Evolutionary conservation across 2,329 filamentous ascomycete species (phyloP), one percentile per base, ranked within the genome.

Genomic region (Fusarium nelsonii): DNA sequence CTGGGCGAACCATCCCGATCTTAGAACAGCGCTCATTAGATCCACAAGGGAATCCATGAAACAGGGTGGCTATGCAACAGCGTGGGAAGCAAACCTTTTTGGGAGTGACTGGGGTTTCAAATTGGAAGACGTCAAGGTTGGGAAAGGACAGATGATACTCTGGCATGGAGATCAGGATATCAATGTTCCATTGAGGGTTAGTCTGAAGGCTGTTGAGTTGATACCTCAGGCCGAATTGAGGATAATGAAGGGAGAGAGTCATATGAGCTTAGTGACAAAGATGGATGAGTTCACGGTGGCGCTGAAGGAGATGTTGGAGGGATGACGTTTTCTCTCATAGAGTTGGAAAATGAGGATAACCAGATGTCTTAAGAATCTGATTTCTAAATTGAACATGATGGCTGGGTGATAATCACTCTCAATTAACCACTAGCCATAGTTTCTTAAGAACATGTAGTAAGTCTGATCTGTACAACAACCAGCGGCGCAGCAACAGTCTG

Each of bases 101-200:
- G 66, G 66, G 6, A 59, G 61, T 8, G 49, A 63, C 6, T 69
- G 66, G 66, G 66, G 62, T 1, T 69, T 69, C 1, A 46, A 53
- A 1, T 4, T 74, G 20, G 68, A 71, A 3, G 63, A 67, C 1
- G 52, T 65, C 2, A 58, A 51, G 3, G 56, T 65, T 9, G 53
- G 62, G 14, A 58, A 69, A n/a, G 56, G 62, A 0, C 37, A 23
- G 6, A 70, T 67, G 62, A 41, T 69, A 40, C 23, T 69, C 0
- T 69, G 62, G 62, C 66, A 69, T 26, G 66, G 66, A 0, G 66
- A 69, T 6, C 1, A 45, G 14, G 66, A 69, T 32, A 41, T 63
- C 0, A 69, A 69, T 26, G 66, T 67, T 6, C 66, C 66, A 1
- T 5, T 69, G 6, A n/a, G 23, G 0, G 48, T 67, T 4, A 62